Conservation (phyloP, 164 flowering plant genomes). For the Warburgia ugandensis region DNA sequence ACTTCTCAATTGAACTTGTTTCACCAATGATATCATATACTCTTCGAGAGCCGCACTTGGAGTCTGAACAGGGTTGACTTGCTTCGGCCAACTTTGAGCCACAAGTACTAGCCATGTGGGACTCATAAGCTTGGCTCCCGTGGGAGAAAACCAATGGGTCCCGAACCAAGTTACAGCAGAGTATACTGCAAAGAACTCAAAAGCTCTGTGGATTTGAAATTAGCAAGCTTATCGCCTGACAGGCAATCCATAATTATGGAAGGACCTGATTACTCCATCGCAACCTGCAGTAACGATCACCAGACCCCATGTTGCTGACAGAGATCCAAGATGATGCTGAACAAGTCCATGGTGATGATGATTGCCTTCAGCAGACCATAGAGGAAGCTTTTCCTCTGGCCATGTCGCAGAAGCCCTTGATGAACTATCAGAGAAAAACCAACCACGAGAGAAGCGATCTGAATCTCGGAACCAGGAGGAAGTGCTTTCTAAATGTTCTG, state of each 20-base stretch:
- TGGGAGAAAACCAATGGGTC: too few species aligned
- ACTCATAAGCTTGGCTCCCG: too few species aligned
- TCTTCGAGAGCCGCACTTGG: too few species aligned
- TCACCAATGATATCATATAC: too few species aligned
- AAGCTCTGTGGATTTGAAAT: background rate
- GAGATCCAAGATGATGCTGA: background rate
- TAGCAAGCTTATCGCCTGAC: constrained; percentile 19
- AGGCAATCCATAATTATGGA: constrained; percentile 86
- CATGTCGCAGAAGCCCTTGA: constrained; percentile 54
- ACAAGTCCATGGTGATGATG: constrained; percentile 3
- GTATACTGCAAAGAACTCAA: too few species aligned
- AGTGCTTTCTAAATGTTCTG: constrained; percentile 14
- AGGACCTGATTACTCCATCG: constrained; percentile 69
- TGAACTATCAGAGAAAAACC: constrained; percentile 49
- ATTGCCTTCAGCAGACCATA: constrained; percentile 14
- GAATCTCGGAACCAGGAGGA: constrained; percentile 3
- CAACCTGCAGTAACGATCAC: constrained; percentile 69
- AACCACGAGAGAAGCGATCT: constrained; percentile 44
- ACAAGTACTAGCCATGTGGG: too few species aligned
- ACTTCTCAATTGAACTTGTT: too few species aligned
- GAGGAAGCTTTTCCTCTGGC: constrained; percentile 83
- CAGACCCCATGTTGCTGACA: constrained; percentile 55
- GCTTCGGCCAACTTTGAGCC: too few species aligned
- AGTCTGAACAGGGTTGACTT: too few species aligned
- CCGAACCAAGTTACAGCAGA: too few species aligned